These are phyloP conservation scores for Fraxinus dipetala DNA, from an alignment of 305 asterid species.

Conservation along the genomic window DNA sequence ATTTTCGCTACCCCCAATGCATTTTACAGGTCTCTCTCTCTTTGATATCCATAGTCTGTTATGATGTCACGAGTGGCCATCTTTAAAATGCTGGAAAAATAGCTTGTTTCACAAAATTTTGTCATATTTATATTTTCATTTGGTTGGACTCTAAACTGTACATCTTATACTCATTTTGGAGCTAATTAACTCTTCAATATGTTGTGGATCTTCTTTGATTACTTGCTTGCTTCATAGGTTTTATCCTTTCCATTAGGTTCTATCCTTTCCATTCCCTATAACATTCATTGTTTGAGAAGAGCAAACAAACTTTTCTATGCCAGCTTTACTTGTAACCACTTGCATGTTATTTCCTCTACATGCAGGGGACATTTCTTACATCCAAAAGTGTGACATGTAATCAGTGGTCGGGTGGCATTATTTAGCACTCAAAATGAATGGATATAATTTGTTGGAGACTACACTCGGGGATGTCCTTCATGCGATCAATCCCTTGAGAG, in stretches of 20 bases:
- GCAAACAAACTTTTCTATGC: not conserved
- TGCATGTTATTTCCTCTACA: constrained; percentile 5
- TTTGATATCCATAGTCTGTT: not conserved
- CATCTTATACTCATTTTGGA: not conserved
- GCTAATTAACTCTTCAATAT: not conserved
- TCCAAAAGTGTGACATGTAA: constrained; percentile 22
- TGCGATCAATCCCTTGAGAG: constrained; percentile 50
- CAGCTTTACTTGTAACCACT: not conserved
- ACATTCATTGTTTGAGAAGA: not conserved
- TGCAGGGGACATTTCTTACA: constrained; percentile 30
- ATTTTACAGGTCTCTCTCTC: not conserved
- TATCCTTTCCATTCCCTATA: constrained; percentile 8
- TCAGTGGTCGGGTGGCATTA: constrained; percentile 17
- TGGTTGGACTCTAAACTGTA: not conserved
- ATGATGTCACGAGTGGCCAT: not conserved
- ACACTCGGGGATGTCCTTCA: constrained; percentile 50
- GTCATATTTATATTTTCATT: not conserved
- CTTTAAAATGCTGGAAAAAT: not conserved
- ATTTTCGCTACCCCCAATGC: not conserved
- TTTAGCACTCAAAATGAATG: constrained; percentile 43
- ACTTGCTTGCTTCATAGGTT: not conserved
- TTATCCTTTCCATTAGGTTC: not conserved
- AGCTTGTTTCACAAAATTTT: not conserved
- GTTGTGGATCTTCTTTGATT: not conserved
- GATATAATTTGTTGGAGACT: constrained; percentile 45